Percentiles rank a stretch among this genome's conserved stretches.
Conservation (phyloP, 2,329 filamentous ascomycete genomes). For the Reticulascus tulasneorum region DNA sequence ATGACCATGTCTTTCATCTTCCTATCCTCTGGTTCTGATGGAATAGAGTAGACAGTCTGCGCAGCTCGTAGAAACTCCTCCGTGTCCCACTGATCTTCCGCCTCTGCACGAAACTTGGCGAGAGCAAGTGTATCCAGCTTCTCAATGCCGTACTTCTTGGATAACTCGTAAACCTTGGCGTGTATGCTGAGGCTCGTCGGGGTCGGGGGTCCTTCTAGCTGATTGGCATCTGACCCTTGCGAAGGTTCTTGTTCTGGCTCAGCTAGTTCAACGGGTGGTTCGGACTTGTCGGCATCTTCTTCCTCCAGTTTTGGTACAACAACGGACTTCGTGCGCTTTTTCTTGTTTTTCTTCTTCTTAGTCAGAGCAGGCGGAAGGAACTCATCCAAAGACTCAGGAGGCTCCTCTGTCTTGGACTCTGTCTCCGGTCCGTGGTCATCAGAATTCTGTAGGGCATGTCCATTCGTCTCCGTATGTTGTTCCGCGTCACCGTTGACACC, state of each 20-base stretch:
- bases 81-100: constrained; percentile 7
- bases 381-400: constrained; percentile 2
- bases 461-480: not conserved
- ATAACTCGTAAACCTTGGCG: constrained; percentile 6
- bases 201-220: not conserved
- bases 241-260: not conserved
- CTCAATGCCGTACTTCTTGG: constrained; percentile 5
- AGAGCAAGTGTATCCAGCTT: not conserved
- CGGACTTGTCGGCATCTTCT: not conserved
- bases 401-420: constrained; percentile 1
- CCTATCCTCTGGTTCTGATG: constrained; percentile 2
- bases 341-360: constrained; percentile 7
- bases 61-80: constrained; percentile 8
- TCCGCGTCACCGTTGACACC: not conserved
- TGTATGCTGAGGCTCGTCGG: constrained; percentile 4
- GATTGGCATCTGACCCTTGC: not conserved
- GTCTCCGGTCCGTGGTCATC: not conserved
- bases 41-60: constrained; percentile 3
- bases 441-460: not conserved
- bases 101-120: constrained; percentile 4
- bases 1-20: constrained; percentile 8
- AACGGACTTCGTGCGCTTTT: constrained; percentile 6
- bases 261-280: not conserved
- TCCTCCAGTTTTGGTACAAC: no score
- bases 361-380: constrained; percentile 5